Evolutionary conservation across 371 early-diverging fungal genomes (phyloP), one percentile per base, ranked within the genome.

Genomic region (Paraphysoderma sedebokerense): DNA sequence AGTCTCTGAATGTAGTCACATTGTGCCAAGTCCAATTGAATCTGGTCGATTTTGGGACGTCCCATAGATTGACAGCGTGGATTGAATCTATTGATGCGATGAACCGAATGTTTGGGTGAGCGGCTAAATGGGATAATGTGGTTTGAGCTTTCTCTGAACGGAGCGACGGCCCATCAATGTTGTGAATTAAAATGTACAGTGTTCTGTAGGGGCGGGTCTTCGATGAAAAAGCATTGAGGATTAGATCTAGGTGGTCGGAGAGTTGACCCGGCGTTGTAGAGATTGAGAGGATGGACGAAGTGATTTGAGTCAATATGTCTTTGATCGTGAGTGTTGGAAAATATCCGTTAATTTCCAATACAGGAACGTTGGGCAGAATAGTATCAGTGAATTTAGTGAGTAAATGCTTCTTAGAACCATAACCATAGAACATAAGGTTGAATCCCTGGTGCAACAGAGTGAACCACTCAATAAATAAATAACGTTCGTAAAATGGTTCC

Each of bases 11-110:
- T 3, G 90, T 92, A 2, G 93, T 88, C 29, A 76, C 65, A 51
- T 92, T 90, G 57, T 91, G 92, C 82, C 83, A 87, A 1, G 81
- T 58, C 82, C 82, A 91, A 39, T 76, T 76, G 56, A 84, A 90
- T 19, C 70, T 65, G 13, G 72, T 60, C 1, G 70, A 46, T 32
- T 74, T 70, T 39, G 70, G 70, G 38, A 75, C 67, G 58, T 92
- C 91, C 91, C 90, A 92, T 22, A 91, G 58, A 32, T 91, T 54
- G 5, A 81, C 77, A 24, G 90, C 74, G 51, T 89, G 80, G 53
- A 91, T 83, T 57, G 92, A 86, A 62, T 96, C 96, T 11, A 87
- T 63, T 0, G 87, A 81, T 0, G 85, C 90, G 20, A 92, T 53
- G n/a, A 92, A 44, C 38, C 78, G 77, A 17, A 95, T 70, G 35